These are phyloP conservation scores for Agaricus sinodeliciosus DNA, from an alignment of 768 basidiomycete genomes.

Conservation along the genomic window DNA sequence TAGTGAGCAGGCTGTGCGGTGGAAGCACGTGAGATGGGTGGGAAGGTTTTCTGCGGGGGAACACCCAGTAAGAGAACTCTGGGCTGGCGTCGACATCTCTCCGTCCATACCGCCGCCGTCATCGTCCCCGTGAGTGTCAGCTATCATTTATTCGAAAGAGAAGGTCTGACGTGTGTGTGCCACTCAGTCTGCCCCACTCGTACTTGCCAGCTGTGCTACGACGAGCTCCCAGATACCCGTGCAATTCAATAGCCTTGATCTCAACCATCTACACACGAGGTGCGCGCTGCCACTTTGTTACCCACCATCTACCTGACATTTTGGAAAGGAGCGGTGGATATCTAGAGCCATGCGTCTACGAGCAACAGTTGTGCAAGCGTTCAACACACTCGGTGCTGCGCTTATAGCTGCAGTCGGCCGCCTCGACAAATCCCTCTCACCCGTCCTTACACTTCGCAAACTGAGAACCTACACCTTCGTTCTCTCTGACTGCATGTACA, in stretches of 20 bases:
- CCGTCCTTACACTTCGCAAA: conserved; percentile 53
- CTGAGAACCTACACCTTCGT: conserved; percentile 53
- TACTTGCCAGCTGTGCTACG: too few species aligned
- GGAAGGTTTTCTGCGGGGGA: background rate
- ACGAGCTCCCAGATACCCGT: too few species aligned
- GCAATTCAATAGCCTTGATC: too few species aligned
- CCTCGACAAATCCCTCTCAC: conserved; percentile 74
- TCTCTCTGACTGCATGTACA: conserved; percentile 50
- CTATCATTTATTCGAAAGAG: too few species aligned
- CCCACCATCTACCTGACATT: background rate
- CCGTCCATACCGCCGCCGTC: too few species aligned
- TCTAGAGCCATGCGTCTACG: background rate
- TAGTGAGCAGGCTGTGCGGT: background rate
- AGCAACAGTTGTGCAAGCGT: background rate
- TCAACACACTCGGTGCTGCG: conserved; percentile 28
- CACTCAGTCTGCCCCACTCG: too few species aligned
- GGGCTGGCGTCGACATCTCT: too few species aligned
- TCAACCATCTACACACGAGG: background rate
- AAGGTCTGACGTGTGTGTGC: too few species aligned
- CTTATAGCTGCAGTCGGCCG: conserved; percentile 56
- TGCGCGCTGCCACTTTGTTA: background rate
- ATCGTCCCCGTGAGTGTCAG: too few species aligned
- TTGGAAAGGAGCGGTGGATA: background rate
- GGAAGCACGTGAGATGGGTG: background rate
- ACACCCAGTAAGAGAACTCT: too few species aligned